Conservation (phyloP, 2,329 filamentous ascomycete species). For the Exophiala oligosperma region DNA sequence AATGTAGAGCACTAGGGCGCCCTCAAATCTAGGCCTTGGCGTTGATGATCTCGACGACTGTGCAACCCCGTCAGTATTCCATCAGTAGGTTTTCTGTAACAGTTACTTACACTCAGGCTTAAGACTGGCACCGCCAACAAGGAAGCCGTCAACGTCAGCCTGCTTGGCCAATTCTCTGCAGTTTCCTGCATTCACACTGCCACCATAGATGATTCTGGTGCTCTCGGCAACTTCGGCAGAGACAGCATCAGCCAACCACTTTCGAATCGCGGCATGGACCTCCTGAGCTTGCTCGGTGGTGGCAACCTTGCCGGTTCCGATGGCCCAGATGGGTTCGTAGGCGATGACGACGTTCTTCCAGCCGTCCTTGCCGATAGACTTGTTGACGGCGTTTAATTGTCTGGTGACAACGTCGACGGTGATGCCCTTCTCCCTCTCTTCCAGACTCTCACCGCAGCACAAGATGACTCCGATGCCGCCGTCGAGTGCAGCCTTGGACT, state of each 20-base stretch:
- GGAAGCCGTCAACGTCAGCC: slow-evolving; percentile 94
- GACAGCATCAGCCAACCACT: slow-evolving; percentile 75
- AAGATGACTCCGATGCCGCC: slow-evolving; percentile 88
- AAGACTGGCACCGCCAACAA: slow-evolving; percentile 92
- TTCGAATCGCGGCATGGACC: slow-evolving; percentile 86
- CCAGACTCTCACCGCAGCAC: slow-evolving; percentile 94
- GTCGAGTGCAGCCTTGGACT: slow-evolving; percentile 91
- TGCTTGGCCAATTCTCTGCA: slow-evolving; percentile 89
- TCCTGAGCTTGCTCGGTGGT: slow-evolving; percentile 86
- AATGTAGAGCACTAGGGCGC: background rate
- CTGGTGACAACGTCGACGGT: slow-evolving; percentile 64
- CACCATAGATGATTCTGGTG: slow-evolving; percentile 94
- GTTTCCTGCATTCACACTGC: slow-evolving; percentile 98
- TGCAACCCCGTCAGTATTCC: slow-evolving; percentile 14
- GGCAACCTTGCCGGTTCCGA: slow-evolving; percentile 90
- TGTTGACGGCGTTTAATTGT: slow-evolving; percentile 80
- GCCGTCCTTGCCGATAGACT: slow-evolving; percentile 66
- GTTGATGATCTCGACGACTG: slow-evolving; percentile 70
- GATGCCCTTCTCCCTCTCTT: slow-evolving; percentile 46
- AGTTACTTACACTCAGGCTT: slow-evolving; percentile 81
- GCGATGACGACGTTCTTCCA: slow-evolving; percentile 95
- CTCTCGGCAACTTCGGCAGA: slow-evolving; percentile 77
- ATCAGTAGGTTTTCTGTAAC: background rate
- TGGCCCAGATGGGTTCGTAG: slow-evolving; percentile 96
- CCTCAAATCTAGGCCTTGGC: slow-evolving; percentile 48